Conservation (phyloP, 2,329 filamentous ascomycete genomes). For the Aspergillus clavatus region DNA sequence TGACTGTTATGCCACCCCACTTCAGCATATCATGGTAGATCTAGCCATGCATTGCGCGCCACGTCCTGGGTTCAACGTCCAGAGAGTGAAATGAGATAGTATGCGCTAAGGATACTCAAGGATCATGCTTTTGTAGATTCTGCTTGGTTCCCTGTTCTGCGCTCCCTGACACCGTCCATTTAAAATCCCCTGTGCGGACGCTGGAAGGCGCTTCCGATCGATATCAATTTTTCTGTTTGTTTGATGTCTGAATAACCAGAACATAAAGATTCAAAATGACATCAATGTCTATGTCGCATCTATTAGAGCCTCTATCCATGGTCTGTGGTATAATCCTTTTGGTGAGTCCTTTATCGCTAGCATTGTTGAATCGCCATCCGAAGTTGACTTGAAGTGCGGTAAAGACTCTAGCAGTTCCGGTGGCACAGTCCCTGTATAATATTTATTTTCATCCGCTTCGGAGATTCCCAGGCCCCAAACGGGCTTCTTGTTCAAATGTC, state of each 20-base stretch:
- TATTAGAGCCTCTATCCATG: background rate
- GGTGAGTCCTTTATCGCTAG: background rate
- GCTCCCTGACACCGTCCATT: background rate
- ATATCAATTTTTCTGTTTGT: background rate
- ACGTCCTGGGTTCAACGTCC: background rate
- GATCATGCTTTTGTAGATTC: background rate
- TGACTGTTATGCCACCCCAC: background rate
- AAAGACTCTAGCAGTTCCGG: background rate
- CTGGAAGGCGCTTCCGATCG: too few species aligned
- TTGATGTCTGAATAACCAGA: background rate
- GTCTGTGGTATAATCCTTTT: background rate
- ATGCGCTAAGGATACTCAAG: background rate
- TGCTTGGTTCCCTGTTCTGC: background rate
- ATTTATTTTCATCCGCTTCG: constrained; percentile 25
- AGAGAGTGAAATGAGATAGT: background rate
- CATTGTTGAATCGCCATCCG: background rate
- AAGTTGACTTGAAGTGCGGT: background rate
- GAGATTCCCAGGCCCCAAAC: constrained; percentile 24
- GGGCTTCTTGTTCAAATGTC: constrained; percentile 20
- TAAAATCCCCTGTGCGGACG: background rate
- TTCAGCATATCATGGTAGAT: background rate
- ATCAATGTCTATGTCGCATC: background rate
- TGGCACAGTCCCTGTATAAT: constrained; percentile 16
- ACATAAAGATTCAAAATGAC: background rate
- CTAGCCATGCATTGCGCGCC: background rate